Percentiles rank a stretch among this genome's conserved stretches.
phyloP scores from a whole-genome alignment of 169 alveolate species.

The Cryptosporidium sp. region DNA sequence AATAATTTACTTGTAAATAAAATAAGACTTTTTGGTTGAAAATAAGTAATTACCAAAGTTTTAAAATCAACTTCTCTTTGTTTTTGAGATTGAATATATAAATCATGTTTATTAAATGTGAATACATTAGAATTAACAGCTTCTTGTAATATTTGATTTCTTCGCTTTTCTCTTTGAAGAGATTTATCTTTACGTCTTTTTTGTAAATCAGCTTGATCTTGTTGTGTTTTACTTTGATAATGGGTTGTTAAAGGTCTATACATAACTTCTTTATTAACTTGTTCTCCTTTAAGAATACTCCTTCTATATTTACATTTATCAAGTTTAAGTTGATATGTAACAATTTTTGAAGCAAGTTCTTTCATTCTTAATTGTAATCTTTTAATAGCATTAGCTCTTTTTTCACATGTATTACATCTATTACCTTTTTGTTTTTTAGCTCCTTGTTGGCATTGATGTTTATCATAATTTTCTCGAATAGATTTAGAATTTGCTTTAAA shows the following conservation, averaged over 20 bases:
- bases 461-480: constrained; percentile 5
- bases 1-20: constrained; percentile 6
- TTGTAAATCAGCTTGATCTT: constrained; percentile 10
- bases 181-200: neutral
- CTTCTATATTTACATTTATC: constrained; percentile 18
- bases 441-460: neutral
- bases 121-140: neutral
- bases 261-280: neutral
- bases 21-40: constrained; percentile 12
- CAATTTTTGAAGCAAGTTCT: neutral
- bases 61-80: neutral
- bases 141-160: neutral
- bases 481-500: neutral
- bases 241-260: constrained; percentile 9
- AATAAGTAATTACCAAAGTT: neutral
- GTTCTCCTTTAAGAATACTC: constrained; percentile 1
- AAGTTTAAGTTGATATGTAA: constrained; percentile 1
- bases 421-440: constrained; percentile 17
- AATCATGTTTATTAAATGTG: neutral
- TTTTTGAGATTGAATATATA: neutral
- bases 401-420: constrained; percentile 33
- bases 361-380: constrained; percentile 13
- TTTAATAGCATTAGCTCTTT: constrained; percentile 47
- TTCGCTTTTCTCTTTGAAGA: neutral
- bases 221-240: neutral